A percentile compares a stretch with the other conserved stretches of the same genome.
Conservation (phyloP, 1,284 basidiomycete species). For the Ustilago sp. region DNA sequence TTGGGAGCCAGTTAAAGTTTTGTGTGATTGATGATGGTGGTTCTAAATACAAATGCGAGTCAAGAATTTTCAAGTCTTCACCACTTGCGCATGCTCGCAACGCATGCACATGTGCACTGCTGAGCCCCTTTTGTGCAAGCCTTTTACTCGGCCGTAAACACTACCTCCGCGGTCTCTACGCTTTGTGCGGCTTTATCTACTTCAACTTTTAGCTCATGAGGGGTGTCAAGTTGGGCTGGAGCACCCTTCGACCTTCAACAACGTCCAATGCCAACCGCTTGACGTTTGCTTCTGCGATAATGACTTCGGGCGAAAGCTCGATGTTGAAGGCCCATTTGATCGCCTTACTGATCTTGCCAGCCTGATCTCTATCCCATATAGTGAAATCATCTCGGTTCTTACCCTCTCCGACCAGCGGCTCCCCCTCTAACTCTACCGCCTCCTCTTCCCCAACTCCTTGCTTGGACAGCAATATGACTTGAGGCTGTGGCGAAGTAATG, state of each 20-base stretch:
- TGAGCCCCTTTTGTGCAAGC: no score
- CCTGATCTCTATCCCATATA: conserved; percentile 91
- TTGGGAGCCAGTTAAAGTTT: no score
- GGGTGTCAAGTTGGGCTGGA: conserved; percentile 62
- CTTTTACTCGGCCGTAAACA: no score
- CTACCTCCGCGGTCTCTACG: no score
- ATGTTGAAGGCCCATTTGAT: conserved; percentile 85
- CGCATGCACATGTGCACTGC: no score
- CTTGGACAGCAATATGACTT: background rate
- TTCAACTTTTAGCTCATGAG: no score
- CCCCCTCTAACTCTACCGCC: background rate
- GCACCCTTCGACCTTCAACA: conserved; percentile 80
- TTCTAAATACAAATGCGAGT: no score
- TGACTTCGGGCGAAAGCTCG: conserved; percentile 87
- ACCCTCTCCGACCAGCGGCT: conserved; percentile 4
- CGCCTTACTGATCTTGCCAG: conserved; percentile 82
- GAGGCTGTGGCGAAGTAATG: conserved; percentile 16
- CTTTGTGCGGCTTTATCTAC: no score
- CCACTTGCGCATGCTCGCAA: no score
- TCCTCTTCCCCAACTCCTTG: background rate
- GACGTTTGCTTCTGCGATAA: conserved; percentile 93
- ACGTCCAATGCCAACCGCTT: conserved; percentile 80
- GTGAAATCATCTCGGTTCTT: conserved; percentile 88
- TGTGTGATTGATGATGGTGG: no score
- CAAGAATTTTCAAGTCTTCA: no score